Evolutionary conservation across 2,329 filamentous ascomycete species (phyloP).

Genomic region (Arthrobotrys pseudoclavata): DNA sequence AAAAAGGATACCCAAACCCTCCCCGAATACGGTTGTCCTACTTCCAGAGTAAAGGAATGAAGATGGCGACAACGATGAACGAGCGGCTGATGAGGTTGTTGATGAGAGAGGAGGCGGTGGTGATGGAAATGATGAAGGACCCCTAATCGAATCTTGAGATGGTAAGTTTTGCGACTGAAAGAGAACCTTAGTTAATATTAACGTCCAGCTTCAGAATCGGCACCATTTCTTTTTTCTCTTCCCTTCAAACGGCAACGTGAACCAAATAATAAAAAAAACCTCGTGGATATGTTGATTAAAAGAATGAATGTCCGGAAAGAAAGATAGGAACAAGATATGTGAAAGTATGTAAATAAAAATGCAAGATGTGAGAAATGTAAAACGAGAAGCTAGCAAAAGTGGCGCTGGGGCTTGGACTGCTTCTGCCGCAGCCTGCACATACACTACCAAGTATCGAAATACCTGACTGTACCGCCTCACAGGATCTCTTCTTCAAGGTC

Average conservation of each 20-base stretch:
- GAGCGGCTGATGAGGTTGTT: not conserved
- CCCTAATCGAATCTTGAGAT: not conserved
- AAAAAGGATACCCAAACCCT: not conserved
- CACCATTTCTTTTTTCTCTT: no score
- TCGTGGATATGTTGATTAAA: no score
- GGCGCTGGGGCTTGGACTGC: no score
- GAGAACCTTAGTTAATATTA: no score
- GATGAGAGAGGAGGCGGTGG: not conserved
- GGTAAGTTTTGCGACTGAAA: no score
- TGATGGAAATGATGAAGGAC: not conserved
- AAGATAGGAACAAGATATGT: not conserved
- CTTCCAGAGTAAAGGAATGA: constrained; percentile 2
- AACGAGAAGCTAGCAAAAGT: no score
- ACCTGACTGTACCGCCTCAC: not conserved
- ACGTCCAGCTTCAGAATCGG: no score
- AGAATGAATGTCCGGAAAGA: constrained; percentile 1
- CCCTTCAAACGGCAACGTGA: no score
- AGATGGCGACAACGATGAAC: not conserved
- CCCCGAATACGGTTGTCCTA: not conserved
- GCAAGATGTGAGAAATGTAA: no score
- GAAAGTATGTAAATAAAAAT: not conserved
- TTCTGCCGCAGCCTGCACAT: no score
- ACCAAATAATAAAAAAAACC: no score
- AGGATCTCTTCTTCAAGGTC: not conserved
- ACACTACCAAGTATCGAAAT: not conserved